Conservation (phyloP, 768 basidiomycete species). For the Pleurotus cornucopiae region DNA sequence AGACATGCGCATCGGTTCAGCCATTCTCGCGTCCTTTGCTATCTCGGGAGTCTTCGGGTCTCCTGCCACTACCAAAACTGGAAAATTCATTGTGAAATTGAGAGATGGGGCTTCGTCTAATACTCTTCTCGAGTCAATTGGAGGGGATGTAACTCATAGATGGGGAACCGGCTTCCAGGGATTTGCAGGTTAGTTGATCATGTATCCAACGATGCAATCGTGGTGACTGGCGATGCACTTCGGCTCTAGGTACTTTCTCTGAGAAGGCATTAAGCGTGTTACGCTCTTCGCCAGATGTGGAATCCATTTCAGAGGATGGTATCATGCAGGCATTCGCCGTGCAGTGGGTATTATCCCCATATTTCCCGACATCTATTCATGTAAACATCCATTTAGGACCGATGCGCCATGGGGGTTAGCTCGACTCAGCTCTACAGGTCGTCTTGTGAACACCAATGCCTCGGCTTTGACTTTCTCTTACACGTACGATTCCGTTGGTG, state of each 20-base stretch:
- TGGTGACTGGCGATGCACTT: neutral
- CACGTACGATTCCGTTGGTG: conserved; percentile 24
- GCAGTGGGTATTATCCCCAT: neutral
- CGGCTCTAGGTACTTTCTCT: conserved; percentile 12
- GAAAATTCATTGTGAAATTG: conserved; percentile 21
- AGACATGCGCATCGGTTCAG: neutral
- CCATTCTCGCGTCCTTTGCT: conserved; percentile 1
- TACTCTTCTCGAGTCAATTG: conserved; percentile 12
- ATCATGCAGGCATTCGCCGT: conserved; percentile 10
- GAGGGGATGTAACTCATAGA: conserved; percentile 13
- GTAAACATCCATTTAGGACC: conserved; percentile 11
- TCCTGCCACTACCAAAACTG: neutral
- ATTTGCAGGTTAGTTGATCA: conserved; percentile 21
- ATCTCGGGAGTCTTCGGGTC: neutral
- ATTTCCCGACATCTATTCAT: neutral
- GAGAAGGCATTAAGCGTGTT: conserved; percentile 16
- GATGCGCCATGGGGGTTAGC: conserved; percentile 30
- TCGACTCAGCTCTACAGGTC: conserved; percentile 18
- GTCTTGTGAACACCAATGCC: conserved; percentile 11
- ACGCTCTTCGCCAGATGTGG: conserved; percentile 18
- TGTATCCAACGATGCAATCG: neutral
- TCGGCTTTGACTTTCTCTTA: conserved; percentile 19
- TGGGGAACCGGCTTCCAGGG: conserved; percentile 25
- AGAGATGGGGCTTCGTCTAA: conserved; percentile 21
- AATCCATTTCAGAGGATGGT: conserved; percentile 22